Evolutionary conservation across 768 basidiomycete genomes (phyloP).

Genomic region (Cystofilobasidium macerans): DNA sequence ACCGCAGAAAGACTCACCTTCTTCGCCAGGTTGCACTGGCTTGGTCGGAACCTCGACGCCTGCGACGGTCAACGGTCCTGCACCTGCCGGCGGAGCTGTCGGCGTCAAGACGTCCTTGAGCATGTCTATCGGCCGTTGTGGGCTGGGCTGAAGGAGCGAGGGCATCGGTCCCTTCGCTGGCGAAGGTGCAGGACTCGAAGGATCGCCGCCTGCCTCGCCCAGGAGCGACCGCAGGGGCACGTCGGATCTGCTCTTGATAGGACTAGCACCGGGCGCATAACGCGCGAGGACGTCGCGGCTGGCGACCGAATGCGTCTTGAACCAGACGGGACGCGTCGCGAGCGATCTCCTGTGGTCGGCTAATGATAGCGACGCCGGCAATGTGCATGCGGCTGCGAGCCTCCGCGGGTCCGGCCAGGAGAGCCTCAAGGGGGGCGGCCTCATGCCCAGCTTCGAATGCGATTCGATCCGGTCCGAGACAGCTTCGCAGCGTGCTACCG

Average conservation of each 20-base stretch:
- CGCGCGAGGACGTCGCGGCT: not conserved
- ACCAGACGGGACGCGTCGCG: too few species aligned
- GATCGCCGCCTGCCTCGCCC: not conserved
- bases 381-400: too few species aligned
- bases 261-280: not conserved
- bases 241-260: not conserved
- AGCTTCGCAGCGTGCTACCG: too few species aligned
- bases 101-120: not conserved
- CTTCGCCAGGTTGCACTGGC: conserved; percentile 35
- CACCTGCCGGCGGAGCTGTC: not conserved
- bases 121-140: not conserved
- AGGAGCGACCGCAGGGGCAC: not conserved
- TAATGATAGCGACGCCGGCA: not conserved
- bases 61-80: conserved; percentile 27
- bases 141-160: not conserved
- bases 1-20: conserved; percentile 30
- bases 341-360: too few species aligned
- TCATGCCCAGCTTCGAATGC: too few species aligned
- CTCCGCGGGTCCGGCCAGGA: too few species aligned
- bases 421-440: too few species aligned
- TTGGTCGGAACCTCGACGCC: conserved; percentile 34
- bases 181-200: not conserved
- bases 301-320: not conserved
- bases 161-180: not conserved
- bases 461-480: too few species aligned